These are phyloP conservation scores for Dendrobium huoshanense DNA, from an alignment of 106 monocot genomes.

Conservation along the genomic window DNA sequence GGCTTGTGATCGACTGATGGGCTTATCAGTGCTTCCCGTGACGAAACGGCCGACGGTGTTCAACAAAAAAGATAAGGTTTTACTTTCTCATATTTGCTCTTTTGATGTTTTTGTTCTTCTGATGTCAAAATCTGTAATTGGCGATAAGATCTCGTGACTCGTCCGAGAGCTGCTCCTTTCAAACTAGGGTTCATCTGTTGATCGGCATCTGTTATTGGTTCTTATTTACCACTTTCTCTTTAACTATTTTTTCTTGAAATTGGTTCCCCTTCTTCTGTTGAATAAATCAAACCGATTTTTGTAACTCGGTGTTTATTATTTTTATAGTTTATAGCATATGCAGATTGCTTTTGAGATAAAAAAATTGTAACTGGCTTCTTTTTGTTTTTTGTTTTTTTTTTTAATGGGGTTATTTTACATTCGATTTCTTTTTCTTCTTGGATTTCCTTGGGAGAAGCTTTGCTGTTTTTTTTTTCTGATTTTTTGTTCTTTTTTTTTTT, in stretches of 20 bases:
- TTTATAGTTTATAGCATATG: neutral
- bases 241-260: neutral
- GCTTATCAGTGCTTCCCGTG: neutral
- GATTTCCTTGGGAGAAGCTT: neutral
- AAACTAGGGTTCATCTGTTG: neutral
- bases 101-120: neutral
- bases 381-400: neutral
- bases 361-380: neutral
- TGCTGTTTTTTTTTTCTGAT: neutral
- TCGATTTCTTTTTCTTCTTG: neutral
- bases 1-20: neutral
- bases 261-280: neutral
- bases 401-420: neutral
- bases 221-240: neutral
- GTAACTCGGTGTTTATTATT: neutral
- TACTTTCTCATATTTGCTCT: neutral
- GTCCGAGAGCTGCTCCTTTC: neutral
- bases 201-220: neutral
- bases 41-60: neutral
- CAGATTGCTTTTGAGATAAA: neutral
- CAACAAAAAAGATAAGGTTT: neutral
- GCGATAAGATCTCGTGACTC: neutral
- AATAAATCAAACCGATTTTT: neutral
- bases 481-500: neutral
- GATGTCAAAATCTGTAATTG: neutral